These are phyloP conservation scores for Ophiocordyceps camponoti-rufipedis DNA, from an alignment of 2,329 filamentous ascomycete genomes.

Conservation along the genomic window DNA sequence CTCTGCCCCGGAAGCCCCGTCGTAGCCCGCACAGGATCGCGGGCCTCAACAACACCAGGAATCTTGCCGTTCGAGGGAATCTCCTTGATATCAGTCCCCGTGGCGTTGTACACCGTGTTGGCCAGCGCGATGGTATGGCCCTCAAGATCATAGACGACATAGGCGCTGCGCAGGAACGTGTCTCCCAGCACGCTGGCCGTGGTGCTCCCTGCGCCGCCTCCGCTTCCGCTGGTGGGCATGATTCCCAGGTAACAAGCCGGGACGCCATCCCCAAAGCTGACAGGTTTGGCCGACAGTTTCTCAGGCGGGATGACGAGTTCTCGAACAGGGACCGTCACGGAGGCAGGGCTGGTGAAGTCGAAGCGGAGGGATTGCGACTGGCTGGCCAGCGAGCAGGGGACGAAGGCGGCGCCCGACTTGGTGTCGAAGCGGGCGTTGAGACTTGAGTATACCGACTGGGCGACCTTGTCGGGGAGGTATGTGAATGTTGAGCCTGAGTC, in stretches of 20 bases:
- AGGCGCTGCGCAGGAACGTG: conserved; percentile 57
- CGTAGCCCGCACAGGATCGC: conserved; percentile 29
- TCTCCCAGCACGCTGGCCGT: conserved; percentile 46
- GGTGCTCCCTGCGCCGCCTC: conserved; percentile 17
- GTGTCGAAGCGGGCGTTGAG: conserved; percentile 41
- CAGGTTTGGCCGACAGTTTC: conserved; percentile 24
- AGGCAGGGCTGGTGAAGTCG: conserved; percentile 27
- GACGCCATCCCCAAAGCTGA: conserved; percentile 32
- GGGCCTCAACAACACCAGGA: conserved; percentile 33
- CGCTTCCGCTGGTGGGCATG: conserved; percentile 23
- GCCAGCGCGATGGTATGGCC: conserved; percentile 57
- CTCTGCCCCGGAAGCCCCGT: conserved; percentile 15
- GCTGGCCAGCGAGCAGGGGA: conserved; percentile 34
- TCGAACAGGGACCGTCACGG: conserved; percentile 22
- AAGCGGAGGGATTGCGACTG: conserved; percentile 27
- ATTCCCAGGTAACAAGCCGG: conserved; percentile 51
- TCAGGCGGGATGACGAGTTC: conserved; percentile 40
- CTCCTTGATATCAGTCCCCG: conserved; percentile 28
- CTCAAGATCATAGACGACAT: conserved; percentile 56
- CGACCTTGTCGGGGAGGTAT: conserved; percentile 42
- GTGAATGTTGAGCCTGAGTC: conserved; percentile 53
- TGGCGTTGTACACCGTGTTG: conserved; percentile 43
- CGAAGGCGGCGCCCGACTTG: conserved; percentile 35
- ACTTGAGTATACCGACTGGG: conserved; percentile 30
- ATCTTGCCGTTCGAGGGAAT: conserved; percentile 32